These are phyloP conservation scores for Phialophora tarda DNA, from an alignment of 2,329 filamentous ascomycete species.

Conservation along the genomic window DNA sequence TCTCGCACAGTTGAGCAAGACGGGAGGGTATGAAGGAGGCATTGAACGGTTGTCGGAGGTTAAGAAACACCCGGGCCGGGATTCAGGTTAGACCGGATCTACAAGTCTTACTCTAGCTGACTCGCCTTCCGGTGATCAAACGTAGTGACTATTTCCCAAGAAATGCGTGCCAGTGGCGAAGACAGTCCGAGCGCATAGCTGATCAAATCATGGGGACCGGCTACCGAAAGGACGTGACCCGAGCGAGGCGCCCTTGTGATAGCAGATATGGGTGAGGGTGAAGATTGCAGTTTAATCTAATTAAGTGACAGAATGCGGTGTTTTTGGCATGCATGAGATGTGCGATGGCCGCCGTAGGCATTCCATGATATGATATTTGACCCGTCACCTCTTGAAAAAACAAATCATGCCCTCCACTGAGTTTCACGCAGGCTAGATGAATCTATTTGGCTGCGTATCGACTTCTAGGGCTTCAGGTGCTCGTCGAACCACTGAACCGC, in stretches of 20 bases:
- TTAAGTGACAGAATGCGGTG: not conserved
- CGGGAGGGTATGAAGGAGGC: not conserved
- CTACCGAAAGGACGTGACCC: not conserved
- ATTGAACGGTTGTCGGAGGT: not conserved
- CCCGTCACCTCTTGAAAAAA: no score
- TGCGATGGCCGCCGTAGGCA: no score
- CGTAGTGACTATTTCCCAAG: no score
- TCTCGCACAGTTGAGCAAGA: not conserved
- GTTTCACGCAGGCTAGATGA: not conserved
- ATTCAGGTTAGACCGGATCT: not conserved
- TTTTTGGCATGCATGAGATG: no score
- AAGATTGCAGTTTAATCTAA: not conserved
- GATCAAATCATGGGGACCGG: not conserved
- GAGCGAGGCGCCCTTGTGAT: not conserved
- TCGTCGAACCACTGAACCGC: constrained; percentile 17
- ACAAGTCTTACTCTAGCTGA: no score
- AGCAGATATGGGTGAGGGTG: no score
- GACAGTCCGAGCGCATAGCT: not conserved
- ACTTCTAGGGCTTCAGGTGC: constrained; percentile 2
- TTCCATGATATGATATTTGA: not conserved
- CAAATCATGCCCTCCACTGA: no score
- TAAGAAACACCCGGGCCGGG: not conserved
- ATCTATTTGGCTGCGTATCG: not conserved
- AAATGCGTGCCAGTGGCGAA: not conserved
- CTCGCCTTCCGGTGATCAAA: no score